These are phyloP conservation scores for Thuidium tamariscinum DNA, from an alignment of 225 moss, liverwort and hornwort genomes.

Conservation along the genomic window DNA sequence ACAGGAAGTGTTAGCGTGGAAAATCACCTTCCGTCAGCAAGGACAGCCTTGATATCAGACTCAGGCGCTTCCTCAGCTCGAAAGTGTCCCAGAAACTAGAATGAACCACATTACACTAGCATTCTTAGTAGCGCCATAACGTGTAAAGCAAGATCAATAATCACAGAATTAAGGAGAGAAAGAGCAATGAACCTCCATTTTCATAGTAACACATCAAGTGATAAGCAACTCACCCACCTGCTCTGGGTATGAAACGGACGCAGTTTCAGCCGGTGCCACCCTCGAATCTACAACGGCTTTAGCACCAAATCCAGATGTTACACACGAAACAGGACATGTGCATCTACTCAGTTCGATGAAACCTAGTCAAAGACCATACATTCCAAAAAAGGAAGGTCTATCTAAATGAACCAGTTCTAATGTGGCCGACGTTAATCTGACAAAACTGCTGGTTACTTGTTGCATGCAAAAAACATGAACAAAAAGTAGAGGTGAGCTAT, in stretches of 20 bases:
- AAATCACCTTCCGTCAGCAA: conserved; percentile 39
- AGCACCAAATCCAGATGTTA: conserved; percentile 6
- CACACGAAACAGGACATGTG: not conserved
- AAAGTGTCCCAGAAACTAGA: conserved; percentile 44
- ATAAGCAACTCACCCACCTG: conserved; percentile 22
- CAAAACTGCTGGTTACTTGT: not conserved
- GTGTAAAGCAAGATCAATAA: not conserved
- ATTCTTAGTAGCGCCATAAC: not conserved
- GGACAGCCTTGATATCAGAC: conserved; percentile 32
- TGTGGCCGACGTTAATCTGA: not conserved
- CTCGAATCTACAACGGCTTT: conserved; percentile 24
- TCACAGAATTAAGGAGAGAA: not conserved
- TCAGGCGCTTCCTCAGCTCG: conserved; percentile 37
- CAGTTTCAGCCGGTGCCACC: conserved; percentile 14
- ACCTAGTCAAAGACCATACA: not conserved
- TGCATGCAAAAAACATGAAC: not conserved
- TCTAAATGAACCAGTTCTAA: not conserved
- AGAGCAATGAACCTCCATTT: not conserved
- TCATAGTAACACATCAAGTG: not conserved
- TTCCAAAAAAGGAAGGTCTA: not conserved
- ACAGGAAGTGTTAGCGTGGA: not conserved
- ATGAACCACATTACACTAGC: not conserved
- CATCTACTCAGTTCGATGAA: not conserved
- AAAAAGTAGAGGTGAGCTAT: not conserved
- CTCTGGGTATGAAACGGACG: conserved; percentile 14